Evolutionary conservation across 257 asterid species (phyloP).

Genomic region (Cinchona pubescens): DNA sequence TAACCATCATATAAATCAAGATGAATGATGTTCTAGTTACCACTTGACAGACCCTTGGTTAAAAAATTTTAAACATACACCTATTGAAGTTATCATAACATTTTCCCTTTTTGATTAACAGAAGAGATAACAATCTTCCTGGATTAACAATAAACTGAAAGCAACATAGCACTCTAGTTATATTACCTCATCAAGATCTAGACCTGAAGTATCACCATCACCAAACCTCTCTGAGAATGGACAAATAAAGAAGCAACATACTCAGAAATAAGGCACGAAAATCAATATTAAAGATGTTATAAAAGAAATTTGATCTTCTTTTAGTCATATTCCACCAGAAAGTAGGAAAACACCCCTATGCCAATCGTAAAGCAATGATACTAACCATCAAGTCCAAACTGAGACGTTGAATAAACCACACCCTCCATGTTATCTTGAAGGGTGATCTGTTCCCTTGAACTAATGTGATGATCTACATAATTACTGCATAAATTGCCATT

Average conservation of each 20-base stretch:
- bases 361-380: constrained; percentile 19
- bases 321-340: not conserved
- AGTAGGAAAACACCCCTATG: not conserved
- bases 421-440: constrained; percentile 93
- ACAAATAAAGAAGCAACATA: constrained; percentile 21
- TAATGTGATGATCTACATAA: constrained; percentile 88
- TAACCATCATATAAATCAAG: not conserved
- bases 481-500: constrained; percentile 57
- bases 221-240: constrained; percentile 88
- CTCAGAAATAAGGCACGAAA: not conserved
- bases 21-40: not conserved
- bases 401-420: constrained; percentile 72
- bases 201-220: constrained; percentile 86
- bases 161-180: constrained; percentile 13
- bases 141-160: constrained; percentile 1
- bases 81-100: not conserved
- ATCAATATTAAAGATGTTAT: not conserved
- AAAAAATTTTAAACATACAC: not conserved
- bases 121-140: not conserved
- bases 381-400: constrained; percentile 97
- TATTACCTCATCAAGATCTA: constrained; percentile 93
- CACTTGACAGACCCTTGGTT: not conserved
- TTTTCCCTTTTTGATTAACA: not conserved
- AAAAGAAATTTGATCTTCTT: not conserved
- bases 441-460: constrained; percentile 98